phyloP scores from a whole-genome alignment of 306 rosid genomes.

The Cucurbita moschata region DNA sequence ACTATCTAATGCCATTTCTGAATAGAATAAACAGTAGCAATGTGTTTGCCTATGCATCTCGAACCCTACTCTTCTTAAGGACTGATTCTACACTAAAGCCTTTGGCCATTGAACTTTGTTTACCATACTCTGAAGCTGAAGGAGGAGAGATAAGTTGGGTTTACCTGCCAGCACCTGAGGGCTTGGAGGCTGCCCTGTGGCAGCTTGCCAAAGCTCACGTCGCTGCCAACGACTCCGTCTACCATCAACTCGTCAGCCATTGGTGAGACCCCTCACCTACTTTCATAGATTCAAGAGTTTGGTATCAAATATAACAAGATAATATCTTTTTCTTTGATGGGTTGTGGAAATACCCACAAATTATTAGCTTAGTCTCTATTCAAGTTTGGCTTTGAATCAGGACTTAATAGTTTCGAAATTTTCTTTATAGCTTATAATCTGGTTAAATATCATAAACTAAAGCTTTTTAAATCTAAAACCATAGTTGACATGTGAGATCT shows the following conservation, averaged over 20 bases:
- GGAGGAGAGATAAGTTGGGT: constrained; percentile 16
- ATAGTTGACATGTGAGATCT: no score
- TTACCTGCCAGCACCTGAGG: constrained; percentile 40
- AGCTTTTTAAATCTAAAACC: no score
- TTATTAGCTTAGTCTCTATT: no score
- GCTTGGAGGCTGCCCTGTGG: constrained; percentile 55
- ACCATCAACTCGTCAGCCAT: constrained; percentile 59
- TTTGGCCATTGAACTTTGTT: constrained; percentile 54
- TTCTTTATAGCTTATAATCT: not conserved
- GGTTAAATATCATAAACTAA: not conserved
- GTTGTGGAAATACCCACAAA: not conserved
- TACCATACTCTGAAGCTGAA: constrained; percentile 17
- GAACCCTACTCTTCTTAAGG: constrained; percentile 48
- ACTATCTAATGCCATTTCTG: constrained; percentile 48
- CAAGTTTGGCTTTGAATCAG: not conserved
- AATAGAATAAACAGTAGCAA: constrained; percentile 33
- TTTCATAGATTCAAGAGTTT: not conserved
- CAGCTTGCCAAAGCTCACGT: constrained; percentile 67
- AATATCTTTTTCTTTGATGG: not conserved
- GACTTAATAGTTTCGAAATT: not conserved
- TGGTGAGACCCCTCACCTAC: constrained; percentile 29
- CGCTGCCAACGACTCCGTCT: constrained; percentile 44
- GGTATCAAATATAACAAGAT: not conserved
- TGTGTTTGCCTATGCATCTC: constrained; percentile 46
- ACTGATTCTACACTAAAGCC: constrained; percentile 50